Base-by-base conservation (phyloP, 2,329 filamentous ascomycete species). In the Basipetospora chlamydospora region DNA sequence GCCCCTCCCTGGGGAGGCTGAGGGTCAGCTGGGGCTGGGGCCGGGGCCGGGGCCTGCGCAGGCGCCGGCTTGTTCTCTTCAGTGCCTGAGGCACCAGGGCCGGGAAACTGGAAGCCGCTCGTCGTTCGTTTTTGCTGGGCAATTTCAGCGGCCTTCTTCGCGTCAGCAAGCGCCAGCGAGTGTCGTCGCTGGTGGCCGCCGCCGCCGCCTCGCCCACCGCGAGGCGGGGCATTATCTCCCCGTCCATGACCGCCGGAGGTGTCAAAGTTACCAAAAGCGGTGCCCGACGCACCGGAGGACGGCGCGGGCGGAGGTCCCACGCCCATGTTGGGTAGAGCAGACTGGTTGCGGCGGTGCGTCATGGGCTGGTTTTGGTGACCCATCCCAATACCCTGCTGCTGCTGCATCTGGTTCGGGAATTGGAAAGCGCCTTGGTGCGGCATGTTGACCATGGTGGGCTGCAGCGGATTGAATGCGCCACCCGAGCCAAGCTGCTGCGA, bases 281-380 rank as follows among this genome's bases (percentile, higher is more conserved):
- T 70, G 39, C 83, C 85, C 39, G 88, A 82, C 36, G 87, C 77
- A 44, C 88, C 86, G 17, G 90, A 92, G 13, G 90, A 93, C 43
- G 90, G 90, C 39, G 90, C 88, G 13, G 86, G 86, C 41, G 87
- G 81, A 22, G 77, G 82, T 17, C 84, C 85, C 75, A 93, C 82
- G 43, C 79, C 76, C 71, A 95, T 85, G 50, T 85, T 90, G 35
- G 90, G 87, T 47, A 96, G 71, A 54, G 88, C 88, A 55, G 90
- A 96, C 63, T 95, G 88, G 67, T 96, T 96, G 65, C 90, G 86
- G 59, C 90, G 86, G 70, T 98, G 90, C 58, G 85, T 78, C 48
- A 78, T 66, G 44, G 82, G 78, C 56, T 90, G 85, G 43, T 72
- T 77, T 29, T 83, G 80, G 43, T 80, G 67, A 49, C 77, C 80